A percentile compares a stretch with the other conserved stretches of the same genome.
These are phyloP conservation scores for Cordyceps militaris DNA, from an alignment of 2,329 filamentous ascomycete species.

Conservation along the genomic window DNA sequence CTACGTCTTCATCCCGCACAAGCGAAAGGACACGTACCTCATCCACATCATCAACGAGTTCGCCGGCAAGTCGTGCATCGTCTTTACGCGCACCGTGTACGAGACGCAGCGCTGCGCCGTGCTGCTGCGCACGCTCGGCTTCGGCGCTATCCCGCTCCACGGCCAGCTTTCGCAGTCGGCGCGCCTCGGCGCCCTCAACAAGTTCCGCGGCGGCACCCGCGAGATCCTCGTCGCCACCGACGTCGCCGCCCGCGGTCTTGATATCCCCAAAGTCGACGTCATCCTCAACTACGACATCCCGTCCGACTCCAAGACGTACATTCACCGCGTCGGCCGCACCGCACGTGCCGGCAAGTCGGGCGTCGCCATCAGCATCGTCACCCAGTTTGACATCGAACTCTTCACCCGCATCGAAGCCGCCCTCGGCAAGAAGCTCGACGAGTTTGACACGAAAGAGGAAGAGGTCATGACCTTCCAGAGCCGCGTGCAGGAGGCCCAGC, in stretches of 20 bases:
- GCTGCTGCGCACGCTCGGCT: slow-evolving; percentile 74
- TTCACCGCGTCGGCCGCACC: slow-evolving; percentile 83
- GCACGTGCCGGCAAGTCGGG: slow-evolving; percentile 81
- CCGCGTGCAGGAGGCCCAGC: slow-evolving; percentile 76
- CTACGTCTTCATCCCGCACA: slow-evolving; percentile 79
- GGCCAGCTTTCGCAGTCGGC: slow-evolving; percentile 84
- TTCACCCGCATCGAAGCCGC: slow-evolving; percentile 77
- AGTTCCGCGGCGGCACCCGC: slow-evolving; percentile 74
- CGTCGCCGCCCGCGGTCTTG: slow-evolving; percentile 85
- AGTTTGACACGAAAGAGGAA: slow-evolving; percentile 66
- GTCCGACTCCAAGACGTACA: slow-evolving; percentile 80
- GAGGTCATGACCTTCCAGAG: slow-evolving; percentile 77
- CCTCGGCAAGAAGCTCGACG: slow-evolving; percentile 66
- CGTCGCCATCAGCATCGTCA: slow-evolving; percentile 72
- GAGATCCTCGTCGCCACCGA: slow-evolving; percentile 90
- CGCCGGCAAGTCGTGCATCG: slow-evolving; percentile 75
- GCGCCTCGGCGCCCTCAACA: slow-evolving; percentile 79
- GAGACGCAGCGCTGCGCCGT: slow-evolving; percentile 83
- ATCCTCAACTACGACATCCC: slow-evolving; percentile 84
- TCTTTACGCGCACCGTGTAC: slow-evolving; percentile 88
- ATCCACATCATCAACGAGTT: slow-evolving; percentile 82
- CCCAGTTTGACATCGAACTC: slow-evolving; percentile 80
- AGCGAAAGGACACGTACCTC: slow-evolving; percentile 84
- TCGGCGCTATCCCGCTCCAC: slow-evolving; percentile 86
- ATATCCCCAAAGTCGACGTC: slow-evolving; percentile 85